Evolutionary conservation across 2,329 filamentous ascomycete species (phyloP).

Genomic region (Diaporthe citrichinensis): DNA sequence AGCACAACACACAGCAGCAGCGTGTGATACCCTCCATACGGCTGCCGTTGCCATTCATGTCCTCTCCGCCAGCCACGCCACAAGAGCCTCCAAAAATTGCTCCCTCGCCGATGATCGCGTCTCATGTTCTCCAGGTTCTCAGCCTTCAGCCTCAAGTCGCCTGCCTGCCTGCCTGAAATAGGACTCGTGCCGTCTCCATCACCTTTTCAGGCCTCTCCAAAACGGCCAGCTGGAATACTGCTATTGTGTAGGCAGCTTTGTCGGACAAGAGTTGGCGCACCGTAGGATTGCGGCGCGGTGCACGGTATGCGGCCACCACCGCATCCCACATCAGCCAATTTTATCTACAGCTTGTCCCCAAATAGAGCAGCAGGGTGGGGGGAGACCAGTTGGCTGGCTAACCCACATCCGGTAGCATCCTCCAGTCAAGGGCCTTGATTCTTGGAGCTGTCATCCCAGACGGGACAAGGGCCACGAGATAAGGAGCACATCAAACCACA

Average conservation of each 20-base stretch:
- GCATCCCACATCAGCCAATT: conserved; percentile 34
- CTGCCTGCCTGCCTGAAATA: not conserved
- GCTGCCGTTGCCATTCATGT: not conserved
- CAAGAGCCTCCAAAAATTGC: conserved; percentile 26
- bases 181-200: not conserved
- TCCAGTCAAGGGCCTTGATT: not conserved
- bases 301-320: conserved; percentile 29
- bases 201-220: not conserved
- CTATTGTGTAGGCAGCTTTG: conserved; percentile 23
- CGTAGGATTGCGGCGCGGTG: conserved; percentile 33
- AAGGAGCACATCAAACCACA: conserved; percentile 17
- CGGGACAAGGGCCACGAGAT: conserved; percentile 8
- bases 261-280: conserved; percentile 1
- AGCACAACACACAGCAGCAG: not conserved
- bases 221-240: not conserved
- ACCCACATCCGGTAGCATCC: conserved; percentile 22
- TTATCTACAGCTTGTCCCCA: conserved; percentile 31
- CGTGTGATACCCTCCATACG: conserved; percentile 10
- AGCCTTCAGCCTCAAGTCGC: conserved; percentile 12
- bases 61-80: conserved; percentile 20
- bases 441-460: conserved; percentile 23
- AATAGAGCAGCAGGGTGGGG: conserved; percentile 25
- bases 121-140: conserved; percentile 3
- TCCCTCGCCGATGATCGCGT: conserved; percentile 11
- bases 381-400: conserved; percentile 17